Evolutionary conservation across 345 rosid species (phyloP), one percentile per base, ranked within the genome.

Genomic region (Conringia planisiliqua): DNA sequence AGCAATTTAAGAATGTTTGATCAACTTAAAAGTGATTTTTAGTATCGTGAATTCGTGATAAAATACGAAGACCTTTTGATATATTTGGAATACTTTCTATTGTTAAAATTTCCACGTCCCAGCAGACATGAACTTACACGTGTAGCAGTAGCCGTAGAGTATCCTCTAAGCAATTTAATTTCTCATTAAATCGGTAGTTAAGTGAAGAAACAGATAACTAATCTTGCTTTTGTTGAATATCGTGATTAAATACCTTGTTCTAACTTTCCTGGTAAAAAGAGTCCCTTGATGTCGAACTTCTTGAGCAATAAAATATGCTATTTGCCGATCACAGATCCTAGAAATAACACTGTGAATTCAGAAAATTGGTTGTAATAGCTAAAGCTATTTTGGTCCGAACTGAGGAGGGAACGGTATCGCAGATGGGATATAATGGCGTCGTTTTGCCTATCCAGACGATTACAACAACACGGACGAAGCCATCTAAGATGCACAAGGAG

Each of bases 401-500:
- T 52, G 17, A 52, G n/a, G 33, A 13, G 35, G 4, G 35, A 12
- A 54, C 33, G 35, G 27, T 10, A 40, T 17, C 44, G 16, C n/a
- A 89, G 66, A 84, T 82, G 78, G 59, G 68, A 38, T 83, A 68
- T 67, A 75, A 80, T 66, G 83, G 77, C 16, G 35, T 58, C 22
- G 76, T 68, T 60, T 79, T 78, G 71, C 88, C 86, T 18, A 50
- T 77, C 65, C 87, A 85, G 22, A 33, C 60, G 44, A 26, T 22
- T 35, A 22, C 58, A 33, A 33, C 60, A 48, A 63, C 40, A 36
- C 84, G 93, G 35, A 71, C 58, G 32, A 93, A 87, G 79, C 83
- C 85, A 59, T 78, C 71, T 10, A 90, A 89, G 85, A 80, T 85
- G 90, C 69, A 82, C 17, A 93, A 88, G 83, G 93, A 89, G 54